phyloP scores from a whole-genome alignment of 2,329 filamentous ascomycete genomes.

The Fusarium papillatum region DNA sequence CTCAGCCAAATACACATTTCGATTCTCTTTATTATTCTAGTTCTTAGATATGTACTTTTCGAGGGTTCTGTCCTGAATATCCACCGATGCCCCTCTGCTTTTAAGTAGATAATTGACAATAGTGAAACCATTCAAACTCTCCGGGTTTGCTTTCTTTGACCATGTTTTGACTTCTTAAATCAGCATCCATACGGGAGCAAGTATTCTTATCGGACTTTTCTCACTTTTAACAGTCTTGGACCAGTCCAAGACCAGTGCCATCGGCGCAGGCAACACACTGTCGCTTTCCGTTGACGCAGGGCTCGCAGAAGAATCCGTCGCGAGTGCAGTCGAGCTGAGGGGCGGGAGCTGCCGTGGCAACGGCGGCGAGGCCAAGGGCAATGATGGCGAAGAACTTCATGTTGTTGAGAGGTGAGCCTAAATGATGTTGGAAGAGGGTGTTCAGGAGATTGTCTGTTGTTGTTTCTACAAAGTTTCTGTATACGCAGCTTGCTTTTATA shows the following conservation, averaged over 20 bases:
- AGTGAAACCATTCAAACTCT: background rate
- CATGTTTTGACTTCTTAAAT: background rate
- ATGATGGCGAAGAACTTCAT: slow-evolving; percentile 4
- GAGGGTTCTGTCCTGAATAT: background rate
- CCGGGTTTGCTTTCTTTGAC: background rate
- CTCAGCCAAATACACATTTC: background rate
- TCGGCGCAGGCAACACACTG: slow-evolving; percentile 1
- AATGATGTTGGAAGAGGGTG: too few relatives aligned
- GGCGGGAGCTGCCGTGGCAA: background rate
- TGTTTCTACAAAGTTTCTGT: too few relatives aligned
- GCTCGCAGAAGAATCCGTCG: background rate
- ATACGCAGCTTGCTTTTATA: background rate
- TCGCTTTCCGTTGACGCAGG: background rate
- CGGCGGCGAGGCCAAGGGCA: background rate
- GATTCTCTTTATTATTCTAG: background rate
- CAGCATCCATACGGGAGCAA: background rate
- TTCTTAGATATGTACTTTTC: background rate
- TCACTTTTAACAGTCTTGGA: background rate
- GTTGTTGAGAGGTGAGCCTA: background rate
- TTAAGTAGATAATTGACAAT: background rate
- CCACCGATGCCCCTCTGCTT: background rate
- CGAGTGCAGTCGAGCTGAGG: background rate
- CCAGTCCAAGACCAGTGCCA: background rate
- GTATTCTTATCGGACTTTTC: background rate
- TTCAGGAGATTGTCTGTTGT: background rate